Percentiles rank a stretch among this genome's conserved stretches.
Conservation (phyloP, 2,329 filamentous ascomycete genomes). For the Arthrobotrys entomopaga region DNA sequence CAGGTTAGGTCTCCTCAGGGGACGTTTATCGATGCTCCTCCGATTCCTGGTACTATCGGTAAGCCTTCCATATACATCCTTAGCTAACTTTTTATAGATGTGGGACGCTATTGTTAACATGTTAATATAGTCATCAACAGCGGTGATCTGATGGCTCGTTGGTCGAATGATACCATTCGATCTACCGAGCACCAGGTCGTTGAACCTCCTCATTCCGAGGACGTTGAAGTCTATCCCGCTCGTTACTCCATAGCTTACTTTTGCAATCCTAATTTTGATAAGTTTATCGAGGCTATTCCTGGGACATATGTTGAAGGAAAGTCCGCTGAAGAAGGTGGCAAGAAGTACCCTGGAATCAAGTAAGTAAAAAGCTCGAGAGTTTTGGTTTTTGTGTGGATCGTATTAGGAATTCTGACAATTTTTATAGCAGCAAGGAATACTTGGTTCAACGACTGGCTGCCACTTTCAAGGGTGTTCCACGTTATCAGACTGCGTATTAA, state of each 20-base stretch:
- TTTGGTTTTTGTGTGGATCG: too few relatives aligned
- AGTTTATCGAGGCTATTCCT: slow-evolving; percentile 80
- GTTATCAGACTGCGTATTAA: slow-evolving; percentile 43
- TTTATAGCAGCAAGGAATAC: slow-evolving; percentile 74
- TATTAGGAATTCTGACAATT: slow-evolving; percentile 4
- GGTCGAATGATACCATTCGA: slow-evolving; percentile 91
- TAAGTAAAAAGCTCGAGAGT: slow-evolving; percentile 24
- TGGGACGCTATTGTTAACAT: slow-evolving; percentile 6
- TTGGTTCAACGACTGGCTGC: slow-evolving; percentile 79
- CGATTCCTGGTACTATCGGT: slow-evolving; percentile 74
- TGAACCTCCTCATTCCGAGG: slow-evolving; percentile 74
- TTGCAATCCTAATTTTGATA: slow-evolving; percentile 84
- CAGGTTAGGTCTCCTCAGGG: slow-evolving; percentile 76
- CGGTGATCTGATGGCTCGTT: slow-evolving; percentile 83
- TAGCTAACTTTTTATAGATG: neutral
- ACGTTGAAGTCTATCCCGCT: slow-evolving; percentile 71
- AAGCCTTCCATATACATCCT: neutral
- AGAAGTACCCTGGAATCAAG: slow-evolving; percentile 81
- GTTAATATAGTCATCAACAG: slow-evolving; percentile 80
- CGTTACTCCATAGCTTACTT: slow-evolving; percentile 93
- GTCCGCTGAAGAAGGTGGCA: slow-evolving; percentile 68
- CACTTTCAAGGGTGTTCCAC: slow-evolving; percentile 64
- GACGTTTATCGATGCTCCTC: slow-evolving; percentile 82
- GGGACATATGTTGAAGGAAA: slow-evolving; percentile 71
- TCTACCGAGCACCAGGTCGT: slow-evolving; percentile 91